These are phyloP conservation scores for Pythium rhizo-oryzae DNA, from an alignment of 352 stramenopile genomes.

Conservation along the genomic window DNA sequence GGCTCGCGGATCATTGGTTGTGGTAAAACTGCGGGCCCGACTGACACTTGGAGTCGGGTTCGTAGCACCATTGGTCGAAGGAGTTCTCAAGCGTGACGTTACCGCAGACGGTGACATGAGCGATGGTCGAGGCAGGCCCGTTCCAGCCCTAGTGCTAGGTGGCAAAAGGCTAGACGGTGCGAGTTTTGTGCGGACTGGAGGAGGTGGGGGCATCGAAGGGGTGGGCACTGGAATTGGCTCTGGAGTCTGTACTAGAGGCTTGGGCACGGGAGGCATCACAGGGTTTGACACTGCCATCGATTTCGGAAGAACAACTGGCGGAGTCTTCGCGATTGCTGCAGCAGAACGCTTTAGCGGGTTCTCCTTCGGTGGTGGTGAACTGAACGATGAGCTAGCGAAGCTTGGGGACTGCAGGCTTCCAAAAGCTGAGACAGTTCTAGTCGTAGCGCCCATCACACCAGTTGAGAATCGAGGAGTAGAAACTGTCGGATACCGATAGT, in stretches of 20 bases:
- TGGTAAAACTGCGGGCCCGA: slow-evolving; percentile 21
- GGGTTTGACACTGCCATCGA: neutral
- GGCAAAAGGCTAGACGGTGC: slow-evolving; percentile 7
- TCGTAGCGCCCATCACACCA: neutral
- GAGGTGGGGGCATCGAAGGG: neutral
- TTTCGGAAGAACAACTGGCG: slow-evolving; percentile 16
- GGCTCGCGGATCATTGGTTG: neutral
- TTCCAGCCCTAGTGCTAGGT: neutral
- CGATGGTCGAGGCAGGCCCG: slow-evolving; percentile 9
- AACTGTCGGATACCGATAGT: slow-evolving; percentile 36
- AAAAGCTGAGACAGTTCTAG: neutral
- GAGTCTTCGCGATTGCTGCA: slow-evolving; percentile 37
- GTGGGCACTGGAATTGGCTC: neutral
- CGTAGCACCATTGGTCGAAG: neutral
- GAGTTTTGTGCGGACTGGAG: neutral
- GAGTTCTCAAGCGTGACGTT: slow-evolving; percentile 12
- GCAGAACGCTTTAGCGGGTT: slow-evolving; percentile 39
- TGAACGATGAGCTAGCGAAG: slow-evolving; percentile 15
- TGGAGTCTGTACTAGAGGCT: neutral
- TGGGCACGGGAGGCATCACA: neutral
- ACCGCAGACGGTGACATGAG: slow-evolving; percentile 8
- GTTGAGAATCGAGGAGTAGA: slow-evolving; percentile 16
- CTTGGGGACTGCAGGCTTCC: slow-evolving; percentile 20
- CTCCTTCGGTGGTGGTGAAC: slow-evolving; percentile 15
- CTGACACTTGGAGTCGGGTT: slow-evolving; percentile 1